phyloP scores from a whole-genome alignment of 169 alveolate genomes.

The Sarcocystis neurona region DNA sequence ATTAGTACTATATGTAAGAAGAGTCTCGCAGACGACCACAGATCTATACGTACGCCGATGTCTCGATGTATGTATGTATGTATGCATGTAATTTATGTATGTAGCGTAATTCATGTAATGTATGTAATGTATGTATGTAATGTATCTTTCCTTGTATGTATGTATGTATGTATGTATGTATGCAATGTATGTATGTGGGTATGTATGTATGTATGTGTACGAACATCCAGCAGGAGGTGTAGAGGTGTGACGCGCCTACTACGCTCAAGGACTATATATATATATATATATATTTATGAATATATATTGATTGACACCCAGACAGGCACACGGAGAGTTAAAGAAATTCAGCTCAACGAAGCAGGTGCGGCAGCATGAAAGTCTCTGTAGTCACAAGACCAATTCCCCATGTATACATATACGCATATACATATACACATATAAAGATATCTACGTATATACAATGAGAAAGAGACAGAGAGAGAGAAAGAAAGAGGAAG shows the following conservation, averaged over 20 bases:
- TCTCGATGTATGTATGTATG: background rate
- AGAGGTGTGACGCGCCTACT: background rate
- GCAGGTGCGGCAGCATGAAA: no score
- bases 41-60: no score
- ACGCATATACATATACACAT: background rate
- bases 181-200: background rate
- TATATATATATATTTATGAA: background rate
- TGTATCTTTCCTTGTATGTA: background rate
- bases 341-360: no score
- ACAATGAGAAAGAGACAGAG: background rate
- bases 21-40: no score
- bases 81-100: no score
- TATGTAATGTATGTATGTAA: background rate
- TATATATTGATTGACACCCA: background rate
- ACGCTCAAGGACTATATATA: background rate
- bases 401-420: background rate
- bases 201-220: background rate
- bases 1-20: no score
- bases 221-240: background rate
- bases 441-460: background rate
- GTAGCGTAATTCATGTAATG: background rate
- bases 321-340: no score
- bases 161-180: background rate
- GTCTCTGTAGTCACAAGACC: background rate
- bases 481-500: background rate